These are phyloP conservation scores for Tetrahymena thermophila DNA, from an alignment of 73 alveolate species.

Conservation along the genomic window DNA sequence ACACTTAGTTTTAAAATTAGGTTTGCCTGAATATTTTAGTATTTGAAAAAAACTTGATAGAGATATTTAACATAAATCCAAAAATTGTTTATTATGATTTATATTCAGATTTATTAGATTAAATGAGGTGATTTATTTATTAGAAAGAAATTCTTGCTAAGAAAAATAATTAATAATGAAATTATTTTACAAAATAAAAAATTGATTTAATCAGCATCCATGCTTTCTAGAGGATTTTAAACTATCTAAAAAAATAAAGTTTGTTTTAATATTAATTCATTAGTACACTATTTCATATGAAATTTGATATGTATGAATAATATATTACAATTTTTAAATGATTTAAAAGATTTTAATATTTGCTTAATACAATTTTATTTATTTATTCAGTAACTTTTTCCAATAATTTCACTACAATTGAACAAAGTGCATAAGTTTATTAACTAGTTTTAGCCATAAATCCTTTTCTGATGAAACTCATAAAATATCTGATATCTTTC, in stretches of 20 bases:
- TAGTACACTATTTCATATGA: background rate
- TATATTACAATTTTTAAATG: background rate
- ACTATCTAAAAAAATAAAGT: too few species aligned
- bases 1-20: background rate
- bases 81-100: background rate
- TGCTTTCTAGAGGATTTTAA: too few species aligned
- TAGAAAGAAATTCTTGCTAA: too few species aligned
- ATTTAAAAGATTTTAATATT: background rate
- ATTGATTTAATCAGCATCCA: too few species aligned
- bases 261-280: background rate
- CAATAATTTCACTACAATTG: too few species aligned
- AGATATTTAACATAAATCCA: background rate
- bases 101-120: background rate
- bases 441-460: background rate
- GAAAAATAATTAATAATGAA: too few species aligned
- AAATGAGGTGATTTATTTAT: too few species aligned
- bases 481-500: too few species aligned
- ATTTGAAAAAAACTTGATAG: background rate
- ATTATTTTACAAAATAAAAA: too few species aligned
- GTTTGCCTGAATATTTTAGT: background rate
- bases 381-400: background rate
- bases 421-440: too few species aligned
- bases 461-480: too few species aligned
- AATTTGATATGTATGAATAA: background rate
- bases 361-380: background rate